Percentiles rank a stretch among this genome's conserved stretches.
Evolutionary conservation across 2,329 filamentous ascomycete genomes (phyloP).

Genomic region (Aspergillus chevalieri): DNA sequence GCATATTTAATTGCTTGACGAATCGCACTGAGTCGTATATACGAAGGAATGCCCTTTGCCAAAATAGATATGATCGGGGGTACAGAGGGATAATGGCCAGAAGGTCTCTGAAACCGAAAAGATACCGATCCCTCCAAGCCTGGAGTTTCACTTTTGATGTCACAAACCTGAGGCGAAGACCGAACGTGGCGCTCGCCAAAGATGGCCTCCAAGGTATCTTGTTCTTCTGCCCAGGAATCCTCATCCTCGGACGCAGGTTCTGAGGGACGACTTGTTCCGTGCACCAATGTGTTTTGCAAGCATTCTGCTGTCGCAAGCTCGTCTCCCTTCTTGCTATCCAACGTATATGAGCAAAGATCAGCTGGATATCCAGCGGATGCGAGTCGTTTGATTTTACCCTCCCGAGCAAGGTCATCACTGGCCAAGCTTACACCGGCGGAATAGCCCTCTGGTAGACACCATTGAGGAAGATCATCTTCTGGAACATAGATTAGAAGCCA

Average conservation of each 20-base stretch:
- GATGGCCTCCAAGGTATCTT: slow-evolving; percentile 75
- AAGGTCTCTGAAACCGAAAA: slow-evolving; percentile 65
- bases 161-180: slow-evolving; percentile 59
- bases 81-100: slow-evolving; percentile 62
- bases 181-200: slow-evolving; percentile 67
- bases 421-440: slow-evolving; percentile 83
- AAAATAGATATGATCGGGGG: slow-evolving; percentile 64
- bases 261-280: slow-evolving; percentile 26
- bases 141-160: slow-evolving; percentile 57
- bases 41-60: slow-evolving; percentile 69
- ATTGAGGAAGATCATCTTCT: slow-evolving; percentile 88
- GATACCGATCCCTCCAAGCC: slow-evolving; percentile 41
- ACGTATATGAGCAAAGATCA: slow-evolving; percentile 73
- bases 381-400: slow-evolving; percentile 76
- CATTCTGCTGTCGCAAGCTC: slow-evolving; percentile 71
- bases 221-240: slow-evolving; percentile 76
- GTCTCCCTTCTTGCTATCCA: slow-evolving; percentile 64
- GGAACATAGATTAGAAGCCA: slow-evolving; percentile 97
- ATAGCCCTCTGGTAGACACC: slow-evolving; percentile 89
- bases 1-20: slow-evolving; percentile 69
- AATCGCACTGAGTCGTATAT: slow-evolving; percentile 85
- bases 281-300: slow-evolving; percentile 66
- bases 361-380: slow-evolving; percentile 75
- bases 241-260: slow-evolving; percentile 28
- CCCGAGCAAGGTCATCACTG: slow-evolving; percentile 70